Evolutionary conservation across 371 early-diverging fungal species (phyloP).

Genomic region (Syncephalis plumigaleata): DNA sequence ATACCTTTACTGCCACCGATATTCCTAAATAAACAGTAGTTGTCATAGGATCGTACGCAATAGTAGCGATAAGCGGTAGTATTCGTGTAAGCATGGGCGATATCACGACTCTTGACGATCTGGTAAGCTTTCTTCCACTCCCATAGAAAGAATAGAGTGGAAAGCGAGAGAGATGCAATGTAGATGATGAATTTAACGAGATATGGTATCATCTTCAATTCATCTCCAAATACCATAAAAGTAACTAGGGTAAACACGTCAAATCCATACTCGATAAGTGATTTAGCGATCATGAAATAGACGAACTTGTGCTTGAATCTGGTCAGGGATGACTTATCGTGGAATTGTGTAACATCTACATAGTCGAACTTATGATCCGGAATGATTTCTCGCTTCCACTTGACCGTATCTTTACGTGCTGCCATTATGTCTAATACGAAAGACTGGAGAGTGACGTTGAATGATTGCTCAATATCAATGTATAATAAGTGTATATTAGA

Average conservation of each 20-base stretch:
- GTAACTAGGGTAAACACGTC: slow-evolving; percentile 48
- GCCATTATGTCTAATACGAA: too few relatives aligned
- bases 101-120: slow-evolving; percentile 45
- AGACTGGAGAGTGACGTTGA: too few relatives aligned
- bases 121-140: slow-evolving; percentile 48
- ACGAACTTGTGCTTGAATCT: slow-evolving; percentile 34
- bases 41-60: slow-evolving; percentile 31
- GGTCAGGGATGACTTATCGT: slow-evolving; percentile 18
- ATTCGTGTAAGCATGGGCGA: slow-evolving; percentile 57
- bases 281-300: slow-evolving; percentile 44
- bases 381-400: slow-evolving; percentile 27
- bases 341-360: slow-evolving; percentile 67
- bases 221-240: slow-evolving; percentile 20
- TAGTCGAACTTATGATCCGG: slow-evolving; percentile 78
- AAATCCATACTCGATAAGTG: slow-evolving; percentile 45
- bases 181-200: slow-evolving; percentile 49
- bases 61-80: slow-evolving; percentile 49
- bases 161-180: slow-evolving; percentile 21
- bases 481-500: too few relatives aligned
- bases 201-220: slow-evolving; percentile 18
- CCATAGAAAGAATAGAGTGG: slow-evolving; percentile 43
- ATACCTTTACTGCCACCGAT: slow-evolving; percentile 43
- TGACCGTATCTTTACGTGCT: background rate
- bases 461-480: too few relatives aligned
- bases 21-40: slow-evolving; percentile 62